Conservation (phyloP, 176 grass and related monocot species). For the Oryza glaberrima region DNA sequence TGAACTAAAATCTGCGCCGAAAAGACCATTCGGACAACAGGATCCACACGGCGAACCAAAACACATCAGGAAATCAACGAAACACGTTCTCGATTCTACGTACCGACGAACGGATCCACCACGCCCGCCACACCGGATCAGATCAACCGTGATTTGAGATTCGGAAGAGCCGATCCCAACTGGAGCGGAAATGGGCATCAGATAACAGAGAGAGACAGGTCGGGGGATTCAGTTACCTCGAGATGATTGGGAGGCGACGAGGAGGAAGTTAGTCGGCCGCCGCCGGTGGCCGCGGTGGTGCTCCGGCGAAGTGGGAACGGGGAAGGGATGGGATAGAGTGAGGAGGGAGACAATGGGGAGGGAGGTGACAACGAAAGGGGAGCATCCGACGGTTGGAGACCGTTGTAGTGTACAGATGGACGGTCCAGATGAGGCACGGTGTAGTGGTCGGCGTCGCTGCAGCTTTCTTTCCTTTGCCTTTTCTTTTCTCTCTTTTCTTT, state of each 20-base stretch:
- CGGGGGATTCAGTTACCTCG: background rate
- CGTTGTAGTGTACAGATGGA: background rate
- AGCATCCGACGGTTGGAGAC: background rate
- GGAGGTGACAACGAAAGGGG: background rate
- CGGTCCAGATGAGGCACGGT: background rate
- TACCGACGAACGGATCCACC: background rate
- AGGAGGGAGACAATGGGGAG: too few relatives aligned
- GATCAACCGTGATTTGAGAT: slow-evolving; percentile 9
- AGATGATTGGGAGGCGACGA: background rate
- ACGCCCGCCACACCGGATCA: background rate
- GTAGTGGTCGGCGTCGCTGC: background rate
- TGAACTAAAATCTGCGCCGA: background rate
- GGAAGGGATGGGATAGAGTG: background rate
- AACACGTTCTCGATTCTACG: background rate
- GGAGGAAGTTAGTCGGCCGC: background rate
- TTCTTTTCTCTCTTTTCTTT: too few relatives aligned
- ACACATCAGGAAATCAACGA: background rate
- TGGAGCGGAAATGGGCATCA: background rate
- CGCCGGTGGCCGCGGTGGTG: background rate
- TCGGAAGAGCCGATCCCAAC: background rate
- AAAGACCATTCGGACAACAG: background rate
- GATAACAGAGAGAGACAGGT: background rate
- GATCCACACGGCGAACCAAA: background rate
- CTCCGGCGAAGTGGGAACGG: background rate
- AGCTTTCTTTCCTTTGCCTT: background rate